These are phyloP conservation scores for Tricholoma matsutake DNA, from an alignment of 768 basidiomycete genomes.

Conservation along the genomic window DNA sequence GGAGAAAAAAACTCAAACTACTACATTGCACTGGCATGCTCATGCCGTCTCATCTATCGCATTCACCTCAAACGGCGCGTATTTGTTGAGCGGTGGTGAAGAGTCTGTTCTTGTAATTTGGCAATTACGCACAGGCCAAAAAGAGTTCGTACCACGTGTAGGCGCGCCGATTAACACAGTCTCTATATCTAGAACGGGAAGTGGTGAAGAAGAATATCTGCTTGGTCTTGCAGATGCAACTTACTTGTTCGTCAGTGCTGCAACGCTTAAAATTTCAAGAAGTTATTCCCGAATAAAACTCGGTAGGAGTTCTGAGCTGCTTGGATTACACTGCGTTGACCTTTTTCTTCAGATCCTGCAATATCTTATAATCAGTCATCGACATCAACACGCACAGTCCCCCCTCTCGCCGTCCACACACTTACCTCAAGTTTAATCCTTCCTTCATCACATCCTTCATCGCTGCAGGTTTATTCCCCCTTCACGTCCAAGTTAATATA, in stretches of 20 bases:
- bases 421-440: conserved; percentile 75
- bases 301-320: conserved; percentile 40
- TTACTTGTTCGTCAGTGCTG: conserved; percentile 69
- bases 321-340: conserved; percentile 2
- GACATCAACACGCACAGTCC: conserved; percentile 37
- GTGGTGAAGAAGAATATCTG: conserved; percentile 81
- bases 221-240: conserved; percentile 81
- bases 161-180: conserved; percentile 82
- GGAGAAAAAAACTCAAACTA: conserved; percentile 81
- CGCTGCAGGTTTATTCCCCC: conserved; percentile 89
- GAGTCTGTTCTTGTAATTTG: conserved; percentile 96
- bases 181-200: conserved; percentile 47
- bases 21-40: conserved; percentile 94
- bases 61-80: conserved; percentile 89
- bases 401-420: conserved; percentile 76
- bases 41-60: conserved; percentile 85
- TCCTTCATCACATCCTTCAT: conserved; percentile 92
- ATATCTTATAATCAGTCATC: conserved; percentile 27
- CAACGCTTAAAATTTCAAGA: conserved; percentile 67
- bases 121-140: conserved; percentile 86
- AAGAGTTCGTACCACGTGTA: conserved; percentile 89
- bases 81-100: conserved; percentile 91
- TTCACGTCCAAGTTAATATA: conserved; percentile 64
- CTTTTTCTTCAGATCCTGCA: conserved; percentile 28
- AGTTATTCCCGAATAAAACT: conserved; percentile 76